A percentile compares a stretch with the other conserved stretches of the same genome.
Evolutionary conservation across 2,329 filamentous ascomycete genomes (phyloP).

Genomic region (Aureobasidium sp.): DNA sequence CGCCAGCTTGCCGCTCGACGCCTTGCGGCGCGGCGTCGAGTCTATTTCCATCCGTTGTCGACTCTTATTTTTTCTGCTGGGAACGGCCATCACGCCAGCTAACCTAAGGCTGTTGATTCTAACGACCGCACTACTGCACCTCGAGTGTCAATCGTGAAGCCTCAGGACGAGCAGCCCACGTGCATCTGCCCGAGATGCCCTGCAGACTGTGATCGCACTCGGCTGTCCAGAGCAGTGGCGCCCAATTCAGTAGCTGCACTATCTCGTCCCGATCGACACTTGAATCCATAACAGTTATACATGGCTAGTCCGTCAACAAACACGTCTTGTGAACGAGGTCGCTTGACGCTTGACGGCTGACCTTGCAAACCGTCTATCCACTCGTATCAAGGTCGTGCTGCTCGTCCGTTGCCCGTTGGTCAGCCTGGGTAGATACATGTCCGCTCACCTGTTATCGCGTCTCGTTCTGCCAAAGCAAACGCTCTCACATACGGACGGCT

Average conservation of each 20-base stretch:
- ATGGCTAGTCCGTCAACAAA: conserved; percentile 11
- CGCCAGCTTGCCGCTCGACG: conserved; percentile 15
- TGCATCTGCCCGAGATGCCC: neutral
- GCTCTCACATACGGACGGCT: conserved; percentile 10
- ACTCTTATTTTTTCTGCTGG: conserved; percentile 14
- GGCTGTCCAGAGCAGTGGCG: neutral
- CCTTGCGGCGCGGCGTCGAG: conserved; percentile 11
- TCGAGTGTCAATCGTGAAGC: conserved; percentile 9
- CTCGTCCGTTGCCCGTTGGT: conserved; percentile 12
- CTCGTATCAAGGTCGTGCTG: conserved; percentile 9
- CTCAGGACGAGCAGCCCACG: conserved; percentile 4
- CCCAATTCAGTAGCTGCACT: neutral
- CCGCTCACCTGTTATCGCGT: conserved; percentile 13
- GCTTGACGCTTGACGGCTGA: neutral
- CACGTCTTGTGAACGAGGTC: conserved; percentile 1
- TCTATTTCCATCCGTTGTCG: conserved; percentile 13
- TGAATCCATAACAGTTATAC: conserved; percentile 7
- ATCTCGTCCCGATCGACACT: neutral
- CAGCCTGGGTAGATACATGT: conserved; percentile 10
- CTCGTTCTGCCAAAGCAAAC: conserved; percentile 11
- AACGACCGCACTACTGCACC: conserved; percentile 12
- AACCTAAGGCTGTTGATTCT: conserved; percentile 6
- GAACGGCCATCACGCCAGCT: conserved; percentile 16
- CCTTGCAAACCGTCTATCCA: conserved; percentile 2
- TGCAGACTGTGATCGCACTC: neutral